phyloP scores from a whole-genome alignment of 352 stramenopile genomes.

The Phytophthora podocarpi region DNA sequence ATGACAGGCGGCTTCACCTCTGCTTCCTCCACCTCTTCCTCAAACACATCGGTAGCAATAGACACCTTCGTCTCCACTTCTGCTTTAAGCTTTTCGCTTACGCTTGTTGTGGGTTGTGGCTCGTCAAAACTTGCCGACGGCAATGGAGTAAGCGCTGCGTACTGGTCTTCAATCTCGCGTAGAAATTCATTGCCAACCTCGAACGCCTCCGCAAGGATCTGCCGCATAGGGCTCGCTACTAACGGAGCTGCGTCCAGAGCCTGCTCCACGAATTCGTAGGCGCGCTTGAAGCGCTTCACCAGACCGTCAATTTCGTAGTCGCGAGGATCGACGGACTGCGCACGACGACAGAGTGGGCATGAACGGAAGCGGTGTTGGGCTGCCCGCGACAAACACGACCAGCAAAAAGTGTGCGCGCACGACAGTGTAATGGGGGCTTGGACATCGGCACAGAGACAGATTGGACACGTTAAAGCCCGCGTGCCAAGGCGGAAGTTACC shows the following conservation, averaged over 20 bases:
- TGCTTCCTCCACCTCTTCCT: too few relatives aligned
- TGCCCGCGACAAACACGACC: slow-evolving; percentile 78
- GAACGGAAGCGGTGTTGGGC: slow-evolving; percentile 77
- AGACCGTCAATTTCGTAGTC: slow-evolving; percentile 85
- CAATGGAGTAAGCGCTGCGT: slow-evolving; percentile 52
- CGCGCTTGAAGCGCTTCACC: slow-evolving; percentile 76
- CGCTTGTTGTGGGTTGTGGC: not conserved
- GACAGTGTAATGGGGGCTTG: slow-evolving; percentile 76
- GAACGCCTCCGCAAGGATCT: slow-evolving; percentile 72
- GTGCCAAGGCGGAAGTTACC: slow-evolving; percentile 64
- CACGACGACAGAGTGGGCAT: slow-evolving; percentile 70
- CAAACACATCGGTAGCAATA: too few relatives aligned
- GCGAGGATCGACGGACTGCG: slow-evolving; percentile 76
- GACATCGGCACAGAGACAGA: slow-evolving; percentile 66
- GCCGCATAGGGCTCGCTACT: slow-evolving; percentile 63
- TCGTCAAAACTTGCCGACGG: slow-evolving; percentile 20
- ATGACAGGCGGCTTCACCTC: slow-evolving; percentile 9
- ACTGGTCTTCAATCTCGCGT: slow-evolving; percentile 57
- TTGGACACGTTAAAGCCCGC: slow-evolving; percentile 60
- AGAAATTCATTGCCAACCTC: slow-evolving; percentile 59
- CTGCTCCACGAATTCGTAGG: slow-evolving; percentile 67
- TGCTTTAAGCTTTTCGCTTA: slow-evolving; percentile 1
- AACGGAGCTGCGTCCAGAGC: slow-evolving; percentile 55
- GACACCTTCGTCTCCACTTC: slow-evolving; percentile 2
- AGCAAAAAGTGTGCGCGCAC: slow-evolving; percentile 82